phyloP scores from a whole-genome alignment of 768 basidiomycete species.

The Rhodocollybia butyracea region DNA sequence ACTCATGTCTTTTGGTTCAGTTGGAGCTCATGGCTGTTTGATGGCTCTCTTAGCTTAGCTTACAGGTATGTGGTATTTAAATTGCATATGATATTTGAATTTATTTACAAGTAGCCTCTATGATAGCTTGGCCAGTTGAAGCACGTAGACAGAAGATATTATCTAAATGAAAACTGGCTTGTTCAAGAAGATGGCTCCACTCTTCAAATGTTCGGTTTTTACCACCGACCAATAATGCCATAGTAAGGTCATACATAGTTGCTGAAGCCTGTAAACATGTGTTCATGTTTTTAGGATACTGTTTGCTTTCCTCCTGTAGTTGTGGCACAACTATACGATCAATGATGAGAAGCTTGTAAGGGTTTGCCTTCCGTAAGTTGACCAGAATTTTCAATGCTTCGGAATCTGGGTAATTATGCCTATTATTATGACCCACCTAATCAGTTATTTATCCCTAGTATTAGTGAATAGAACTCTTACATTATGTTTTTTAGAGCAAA shows the following conservation, averaged over 20 bases:
- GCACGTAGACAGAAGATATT: constrained; percentile 3
- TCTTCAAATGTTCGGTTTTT: constrained; percentile 7
- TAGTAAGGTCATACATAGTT: constrained; percentile 10
- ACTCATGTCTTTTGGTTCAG: too few relatives aligned
- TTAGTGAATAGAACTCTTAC: neutral
- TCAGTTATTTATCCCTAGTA: neutral
- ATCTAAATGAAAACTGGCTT: neutral
- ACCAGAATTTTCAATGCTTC: constrained; percentile 7
- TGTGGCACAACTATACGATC: constrained; percentile 9
- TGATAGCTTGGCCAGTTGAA: constrained; percentile 7
- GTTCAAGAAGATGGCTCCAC: constrained; percentile 4
- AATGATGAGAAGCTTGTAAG: constrained; percentile 10
- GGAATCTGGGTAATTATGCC: constrained; percentile 11
- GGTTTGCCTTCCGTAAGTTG: constrained; percentile 6
- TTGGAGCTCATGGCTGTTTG: too few relatives aligned
- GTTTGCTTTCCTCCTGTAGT: neutral
- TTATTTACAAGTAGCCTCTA: neutral
- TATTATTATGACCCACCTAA: neutral
- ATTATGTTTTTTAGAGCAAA: constrained; percentile 10
- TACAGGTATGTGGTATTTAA: too few relatives aligned
- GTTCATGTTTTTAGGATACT: neutral
- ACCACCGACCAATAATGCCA: constrained; percentile 8
- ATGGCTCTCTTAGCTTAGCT: too few relatives aligned
- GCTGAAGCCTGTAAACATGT: neutral
- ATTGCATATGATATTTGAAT: too few relatives aligned